Conservation (phyloP, 495 filamentous ascomycete genomes). For the Friedmanniomyces simplex region DNA sequence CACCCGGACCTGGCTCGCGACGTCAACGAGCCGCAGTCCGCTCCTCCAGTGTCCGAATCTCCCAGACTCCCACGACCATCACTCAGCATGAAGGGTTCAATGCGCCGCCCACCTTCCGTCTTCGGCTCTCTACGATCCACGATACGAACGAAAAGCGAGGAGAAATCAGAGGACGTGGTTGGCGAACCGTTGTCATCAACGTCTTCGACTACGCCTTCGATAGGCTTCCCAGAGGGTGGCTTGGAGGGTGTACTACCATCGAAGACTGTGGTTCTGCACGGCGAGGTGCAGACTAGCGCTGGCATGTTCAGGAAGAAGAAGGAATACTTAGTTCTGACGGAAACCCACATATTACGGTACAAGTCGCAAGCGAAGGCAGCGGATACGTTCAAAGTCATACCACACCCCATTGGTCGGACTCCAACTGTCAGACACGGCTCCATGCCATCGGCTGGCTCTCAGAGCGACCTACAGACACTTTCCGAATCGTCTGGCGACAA, state of each 20-base stretch:
- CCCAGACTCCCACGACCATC: constrained; percentile 3
- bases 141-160: not conserved
- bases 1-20: constrained; percentile 8
- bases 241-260: constrained; percentile 20
- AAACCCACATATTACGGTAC: constrained; percentile 70
- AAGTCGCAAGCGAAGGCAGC: constrained; percentile 63
- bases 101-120: constrained; percentile 2
- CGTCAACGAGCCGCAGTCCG: not conserved
- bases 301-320: constrained; percentile 75
- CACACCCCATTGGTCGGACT: constrained; percentile 10
- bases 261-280: constrained; percentile 51
- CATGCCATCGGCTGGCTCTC: constrained; percentile 48
- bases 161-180: not conserved
- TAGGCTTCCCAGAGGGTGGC: not conserved
- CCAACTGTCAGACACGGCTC: constrained; percentile 30
- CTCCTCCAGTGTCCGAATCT: constrained; percentile 3
- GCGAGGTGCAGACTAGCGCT: constrained; percentile 69
- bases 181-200: constrained; percentile 14
- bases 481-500: constrained; percentile 38
- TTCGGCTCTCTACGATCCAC: constrained; percentile 1
- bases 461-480: constrained; percentile 49
- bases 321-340: constrained; percentile 85
- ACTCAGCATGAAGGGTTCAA: constrained; percentile 9
- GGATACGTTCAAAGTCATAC: constrained; percentile 44
- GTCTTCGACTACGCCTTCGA: constrained; percentile 5